phyloP scores from a whole-genome alignment of 345 rosid genomes.

The Abelmoschus esculentus region DNA sequence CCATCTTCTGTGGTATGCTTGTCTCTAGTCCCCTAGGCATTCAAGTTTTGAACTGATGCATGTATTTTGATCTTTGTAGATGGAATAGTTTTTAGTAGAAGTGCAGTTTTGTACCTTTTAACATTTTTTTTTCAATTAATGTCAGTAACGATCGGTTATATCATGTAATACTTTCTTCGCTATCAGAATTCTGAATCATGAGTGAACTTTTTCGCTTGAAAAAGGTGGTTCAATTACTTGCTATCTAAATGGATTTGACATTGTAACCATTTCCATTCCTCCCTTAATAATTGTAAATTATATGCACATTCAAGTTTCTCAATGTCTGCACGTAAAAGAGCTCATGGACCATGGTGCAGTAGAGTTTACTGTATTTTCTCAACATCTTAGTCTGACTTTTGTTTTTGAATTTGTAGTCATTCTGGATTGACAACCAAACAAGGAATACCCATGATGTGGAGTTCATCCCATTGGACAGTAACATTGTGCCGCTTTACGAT shows the following conservation, averaged over 20 bases:
- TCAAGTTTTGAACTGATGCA: not conserved
- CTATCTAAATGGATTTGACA: not conserved
- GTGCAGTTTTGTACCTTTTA: not conserved
- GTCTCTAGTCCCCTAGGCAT: constrained; percentile 4
- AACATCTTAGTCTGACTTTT: not conserved
- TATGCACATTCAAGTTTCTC: not conserved
- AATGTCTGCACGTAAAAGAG: not conserved
- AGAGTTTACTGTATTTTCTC: not conserved
- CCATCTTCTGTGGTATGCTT: constrained; percentile 66
- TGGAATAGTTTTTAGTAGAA: not conserved
- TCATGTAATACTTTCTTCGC: not conserved
- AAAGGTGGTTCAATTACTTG: not conserved
- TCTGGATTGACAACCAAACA: constrained; percentile 73
- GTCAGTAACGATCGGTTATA: no score
- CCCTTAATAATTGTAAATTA: not conserved
- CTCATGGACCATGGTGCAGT: not conserved
- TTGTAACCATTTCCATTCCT: not conserved
- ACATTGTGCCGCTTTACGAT: constrained; percentile 73
- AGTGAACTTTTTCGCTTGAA: not conserved
- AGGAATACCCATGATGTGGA: constrained; percentile 27
- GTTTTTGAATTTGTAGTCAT: constrained; percentile 51
- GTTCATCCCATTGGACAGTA: constrained; percentile 37
- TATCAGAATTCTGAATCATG: no score
- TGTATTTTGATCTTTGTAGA: not conserved
- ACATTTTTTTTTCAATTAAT: not conserved